phyloP scores from a whole-genome alignment of 1,139 yeast species.

The Candida glucosophila region DNA sequence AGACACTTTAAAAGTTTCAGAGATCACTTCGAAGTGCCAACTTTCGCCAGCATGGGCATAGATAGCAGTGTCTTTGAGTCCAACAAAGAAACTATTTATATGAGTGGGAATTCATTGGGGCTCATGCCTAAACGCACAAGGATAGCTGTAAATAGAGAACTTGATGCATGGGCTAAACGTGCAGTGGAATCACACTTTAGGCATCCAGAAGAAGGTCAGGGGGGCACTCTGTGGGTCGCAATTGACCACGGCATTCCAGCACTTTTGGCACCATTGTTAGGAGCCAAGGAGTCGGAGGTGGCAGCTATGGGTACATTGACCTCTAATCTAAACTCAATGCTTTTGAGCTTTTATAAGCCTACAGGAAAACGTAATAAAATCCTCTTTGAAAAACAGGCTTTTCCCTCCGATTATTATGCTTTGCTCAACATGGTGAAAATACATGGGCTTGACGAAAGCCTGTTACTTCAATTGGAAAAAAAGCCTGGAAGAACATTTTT shows the following conservation, averaged over 20 bases:
- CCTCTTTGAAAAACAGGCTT: constrained; percentile 76
- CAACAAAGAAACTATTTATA: constrained; percentile 38
- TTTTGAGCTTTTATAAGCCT: constrained; percentile 72
- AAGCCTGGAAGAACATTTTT: constrained; percentile 47
- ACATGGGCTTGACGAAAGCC: constrained; percentile 50
- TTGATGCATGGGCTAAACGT: constrained; percentile 71
- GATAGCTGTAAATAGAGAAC: constrained; percentile 51
- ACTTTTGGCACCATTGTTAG: constrained; percentile 63
- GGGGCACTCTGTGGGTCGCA: constrained; percentile 65
- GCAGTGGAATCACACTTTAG: constrained; percentile 84
- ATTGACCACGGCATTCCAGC: constrained; percentile 72
- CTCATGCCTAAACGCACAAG: constrained; percentile 68
- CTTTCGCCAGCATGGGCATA: constrained; percentile 45
- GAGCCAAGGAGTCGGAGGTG: constrained; percentile 65
- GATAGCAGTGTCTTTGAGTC: constrained; percentile 9
- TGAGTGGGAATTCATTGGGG: constrained; percentile 91
- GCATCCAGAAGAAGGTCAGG: constrained; percentile 40
- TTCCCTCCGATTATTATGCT: constrained; percentile 89
- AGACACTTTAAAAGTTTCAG: constrained; percentile 24
- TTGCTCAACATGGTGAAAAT: constrained; percentile 64
- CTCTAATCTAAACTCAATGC: constrained; percentile 65
- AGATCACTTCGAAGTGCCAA: constrained; percentile 50
- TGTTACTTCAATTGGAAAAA: constrained; percentile 58
- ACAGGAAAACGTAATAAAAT: constrained; percentile 52
- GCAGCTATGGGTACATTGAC: constrained; percentile 87